Evolutionary conservation across 1,284 basidiomycete genomes (phyloP), one percentile per base, ranked within the genome.

Genomic region (Trichosporon faecale): DNA sequence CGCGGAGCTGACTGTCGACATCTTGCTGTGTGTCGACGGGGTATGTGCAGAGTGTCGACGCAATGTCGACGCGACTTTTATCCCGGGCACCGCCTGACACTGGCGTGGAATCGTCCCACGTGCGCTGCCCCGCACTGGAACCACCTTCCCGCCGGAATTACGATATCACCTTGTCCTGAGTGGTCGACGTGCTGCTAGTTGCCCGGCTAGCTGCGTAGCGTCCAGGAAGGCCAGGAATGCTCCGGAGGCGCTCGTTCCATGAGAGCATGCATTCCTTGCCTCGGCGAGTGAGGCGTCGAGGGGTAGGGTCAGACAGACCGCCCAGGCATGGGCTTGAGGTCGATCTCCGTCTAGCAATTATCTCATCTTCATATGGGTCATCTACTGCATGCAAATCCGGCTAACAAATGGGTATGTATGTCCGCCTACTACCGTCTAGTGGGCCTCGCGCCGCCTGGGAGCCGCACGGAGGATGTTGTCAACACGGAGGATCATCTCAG

Each of bases 401-500:
- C 40, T 57, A 33, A 37, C 63, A 31, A 40, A 40, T 52, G 49
- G 49, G 49, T 31, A 61, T 61, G 57, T 61, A 61, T 61, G 57
- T 61, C 57, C 27, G 57, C 57, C 57, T 61, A 49, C 37, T 49
- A 14, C 31, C 70, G 66, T 70, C 73, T 72, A 77, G 52, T 75
- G 74, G 46, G 75, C 88, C 78, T 89, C 88, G 66, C 88, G 82
- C 78, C 86, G 85, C 77, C 88, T 83, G 31, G 88, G 88, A 55
- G 88, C 85, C 40, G 85, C 80, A 61, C 88, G 83, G 72, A 89
- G 77, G 72, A 89, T 88, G 74, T 87, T 85, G 74, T 86, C 85
- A 18, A 86, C 86, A 66, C 85, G 63, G 57, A 70, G 60, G 72
- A 68, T 69, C 95, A 99, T 98, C 86, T 99, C 97, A 1, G 94